Base-by-base conservation (phyloP, 2,329 filamentous ascomycete genomes). In the Monosporascus sp. region DNA sequence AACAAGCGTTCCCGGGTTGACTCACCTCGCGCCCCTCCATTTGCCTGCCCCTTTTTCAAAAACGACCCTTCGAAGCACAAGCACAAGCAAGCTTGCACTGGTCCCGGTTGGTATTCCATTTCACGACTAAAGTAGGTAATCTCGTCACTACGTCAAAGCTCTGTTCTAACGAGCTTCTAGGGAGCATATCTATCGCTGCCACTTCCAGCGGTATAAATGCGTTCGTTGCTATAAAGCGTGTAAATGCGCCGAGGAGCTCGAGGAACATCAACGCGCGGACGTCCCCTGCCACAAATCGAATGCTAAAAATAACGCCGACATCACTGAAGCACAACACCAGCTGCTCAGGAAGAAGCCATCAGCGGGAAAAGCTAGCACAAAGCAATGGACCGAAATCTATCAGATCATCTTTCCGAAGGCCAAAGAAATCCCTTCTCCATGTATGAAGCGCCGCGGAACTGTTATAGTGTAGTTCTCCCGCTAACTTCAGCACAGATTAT, bases 21-120 rank as follows among this genome's bases (percentile, higher is more conserved):
- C 18, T 4, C 25, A 14, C 41, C 49, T 17, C 17, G 17, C 15
- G n/a, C 39, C 11, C 15, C 15, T 36, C 38, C 34, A 7, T 36
- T 54, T 11, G 52, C 52, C 31, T 54, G 52, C 34, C 52, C 52
- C 6, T 51, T 31, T 42, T 51, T 54, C 31, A 49, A 54, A 27
- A 38, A 46, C 15, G 48, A 51, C n/a, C 39, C 52, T 20, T 31
- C 37, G 9, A 48, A 46, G 15, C 45, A 49, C 31, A 27, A 20
- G 14, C 20, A 44, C 17, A 39, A 42, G 7, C 49, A 48, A 25
- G 51, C 52, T 14, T 54, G 52, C 18, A 54, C 52, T 6, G 49
- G 52, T 4, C 52, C 52, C 4, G 49, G 52, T 2, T 51, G 11
- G 24, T 11, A 44, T 25, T 25, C 36, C 2, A 51, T 54, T 14